These are phyloP conservation scores for Coemansia sp. DNA, from an alignment of 192 early-diverging fungal genomes.

Conservation along the genomic window DNA sequence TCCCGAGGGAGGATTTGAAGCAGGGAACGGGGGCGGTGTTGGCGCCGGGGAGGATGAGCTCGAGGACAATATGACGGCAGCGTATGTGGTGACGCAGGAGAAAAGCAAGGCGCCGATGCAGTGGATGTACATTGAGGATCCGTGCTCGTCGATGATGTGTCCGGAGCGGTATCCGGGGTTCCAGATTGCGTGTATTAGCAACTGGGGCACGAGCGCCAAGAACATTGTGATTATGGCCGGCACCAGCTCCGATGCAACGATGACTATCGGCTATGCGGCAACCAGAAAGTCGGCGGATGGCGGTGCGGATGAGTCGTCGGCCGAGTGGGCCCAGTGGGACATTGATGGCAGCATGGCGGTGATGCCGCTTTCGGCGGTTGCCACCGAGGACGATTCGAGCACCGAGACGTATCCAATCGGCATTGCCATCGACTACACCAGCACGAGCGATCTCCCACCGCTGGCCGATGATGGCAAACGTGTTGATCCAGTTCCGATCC, in stretches of 20 bases:
- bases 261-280: slow-evolving; percentile 41
- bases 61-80: slow-evolving; percentile 49
- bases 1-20: slow-evolving; percentile 24
- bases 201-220: slow-evolving; percentile 57
- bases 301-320: slow-evolving; percentile 23
- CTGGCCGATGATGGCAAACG: slow-evolving; percentile 55
- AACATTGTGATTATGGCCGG: slow-evolving; percentile 42
- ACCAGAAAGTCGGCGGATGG: slow-evolving; percentile 13
- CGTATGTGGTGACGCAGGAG: slow-evolving; percentile 63
- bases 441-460: slow-evolving; percentile 57
- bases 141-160: slow-evolving; percentile 58
- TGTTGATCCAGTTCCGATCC: slow-evolving; percentile 65
- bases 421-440: slow-evolving; percentile 72
- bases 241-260: slow-evolving; percentile 34
- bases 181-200: slow-evolving; percentile 60
- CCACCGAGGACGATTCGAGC: slow-evolving; percentile 36
- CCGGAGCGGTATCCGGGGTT: slow-evolving; percentile 58
- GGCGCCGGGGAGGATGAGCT: slow-evolving; percentile 18
- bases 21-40: slow-evolving; percentile 36
- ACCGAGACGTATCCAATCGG: slow-evolving; percentile 70
- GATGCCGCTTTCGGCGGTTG: slow-evolving; percentile 59
- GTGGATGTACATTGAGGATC: slow-evolving; percentile 60
- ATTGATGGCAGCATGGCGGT: slow-evolving; percentile 60
- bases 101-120: slow-evolving; percentile 40
- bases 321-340: slow-evolving; percentile 68